Conservation (phyloP, 495 filamentous ascomycete genomes). For the Penicillium nucicola region DNA sequence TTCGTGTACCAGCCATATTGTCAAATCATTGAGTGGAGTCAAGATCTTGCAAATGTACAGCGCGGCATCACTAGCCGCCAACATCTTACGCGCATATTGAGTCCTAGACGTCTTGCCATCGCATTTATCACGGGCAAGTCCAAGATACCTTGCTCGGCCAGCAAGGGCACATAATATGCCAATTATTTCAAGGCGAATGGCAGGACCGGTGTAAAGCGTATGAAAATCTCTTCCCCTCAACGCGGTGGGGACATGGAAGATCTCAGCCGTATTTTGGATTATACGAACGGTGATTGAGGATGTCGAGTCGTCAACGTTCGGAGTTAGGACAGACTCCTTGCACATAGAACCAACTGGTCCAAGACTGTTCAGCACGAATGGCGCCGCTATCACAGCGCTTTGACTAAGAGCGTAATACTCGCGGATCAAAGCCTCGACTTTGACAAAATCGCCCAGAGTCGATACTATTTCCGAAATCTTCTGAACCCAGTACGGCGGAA, state of each 20-base stretch:
- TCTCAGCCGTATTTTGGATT: constrained; percentile 26
- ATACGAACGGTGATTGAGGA: constrained; percentile 9
- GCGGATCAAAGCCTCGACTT: constrained; percentile 16
- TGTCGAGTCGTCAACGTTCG: constrained; percentile 5
- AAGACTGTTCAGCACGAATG: constrained; percentile 23
- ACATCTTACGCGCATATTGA: constrained; percentile 26
- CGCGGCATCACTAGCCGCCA: constrained; percentile 21
- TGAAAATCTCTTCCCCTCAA: constrained; percentile 20
- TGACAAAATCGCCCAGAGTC: constrained; percentile 17
- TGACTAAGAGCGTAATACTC: constrained; percentile 28
- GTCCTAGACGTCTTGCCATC: constrained; percentile 1
- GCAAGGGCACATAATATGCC: constrained; percentile 27
- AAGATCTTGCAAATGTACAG: constrained; percentile 30
- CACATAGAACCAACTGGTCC: constrained; percentile 8
- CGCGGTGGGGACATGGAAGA: constrained; percentile 13
- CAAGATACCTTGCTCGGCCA: constrained; percentile 23
- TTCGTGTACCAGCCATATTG: constrained; percentile 30
- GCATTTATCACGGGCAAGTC: constrained; percentile 17
- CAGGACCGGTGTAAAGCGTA: constrained; percentile 18
- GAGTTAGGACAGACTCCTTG: constrained; percentile 2
- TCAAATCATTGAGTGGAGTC: constrained; percentile 30
- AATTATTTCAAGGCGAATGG: constrained; percentile 30
- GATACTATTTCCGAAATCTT: constrained; percentile 19
- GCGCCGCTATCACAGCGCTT: constrained; percentile 19
- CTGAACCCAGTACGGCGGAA: constrained; percentile 26